Evolutionary conservation across 495 filamentous ascomycete genomes (phyloP).

Genomic region (Cercophora samala): DNA sequence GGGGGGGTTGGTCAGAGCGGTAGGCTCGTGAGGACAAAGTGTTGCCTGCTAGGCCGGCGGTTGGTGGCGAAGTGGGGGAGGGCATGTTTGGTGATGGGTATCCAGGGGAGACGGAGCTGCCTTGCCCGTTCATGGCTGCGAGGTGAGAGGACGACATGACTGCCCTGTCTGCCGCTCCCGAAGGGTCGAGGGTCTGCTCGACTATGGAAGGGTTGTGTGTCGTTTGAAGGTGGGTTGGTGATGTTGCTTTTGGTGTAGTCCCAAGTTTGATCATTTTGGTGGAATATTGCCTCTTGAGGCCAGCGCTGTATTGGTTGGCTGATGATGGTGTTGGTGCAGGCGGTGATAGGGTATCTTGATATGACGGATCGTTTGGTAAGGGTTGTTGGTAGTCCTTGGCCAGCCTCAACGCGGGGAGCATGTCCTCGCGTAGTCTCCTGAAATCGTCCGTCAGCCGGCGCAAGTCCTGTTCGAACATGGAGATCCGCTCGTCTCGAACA

Average conservation of each 20-base stretch:
- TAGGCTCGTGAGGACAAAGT: constrained; percentile 59
- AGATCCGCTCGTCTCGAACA: constrained; percentile 82
- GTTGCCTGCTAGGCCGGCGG: constrained; percentile 35
- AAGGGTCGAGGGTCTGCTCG: constrained; percentile 54
- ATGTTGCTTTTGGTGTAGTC: constrained; percentile 68
- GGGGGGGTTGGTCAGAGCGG: constrained; percentile 29
- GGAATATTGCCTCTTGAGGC: constrained; percentile 77
- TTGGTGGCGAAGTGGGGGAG: constrained; percentile 76
- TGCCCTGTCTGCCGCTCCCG: constrained; percentile 54
- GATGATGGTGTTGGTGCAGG: constrained; percentile 51
- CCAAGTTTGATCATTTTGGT: constrained; percentile 87
- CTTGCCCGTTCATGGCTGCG: constrained; percentile 64
- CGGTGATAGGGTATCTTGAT: constrained; percentile 51
- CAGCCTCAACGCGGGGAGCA: constrained; percentile 83
- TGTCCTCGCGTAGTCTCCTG: constrained; percentile 77
- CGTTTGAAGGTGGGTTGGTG: constrained; percentile 70
- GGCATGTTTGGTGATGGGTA: constrained; percentile 71
- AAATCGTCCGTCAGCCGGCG: constrained; percentile 81
- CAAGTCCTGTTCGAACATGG: constrained; percentile 74
- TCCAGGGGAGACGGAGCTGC: constrained; percentile 49
- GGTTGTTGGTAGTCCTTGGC: constrained; percentile 88
- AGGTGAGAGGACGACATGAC: constrained; percentile 74
- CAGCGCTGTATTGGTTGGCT: constrained; percentile 39
- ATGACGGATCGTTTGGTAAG: constrained; percentile 56
- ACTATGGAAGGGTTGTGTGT: constrained; percentile 53